Conservation (phyloP, 805 yeast species). For the Saccharomycopsis guyanensis region DNA sequence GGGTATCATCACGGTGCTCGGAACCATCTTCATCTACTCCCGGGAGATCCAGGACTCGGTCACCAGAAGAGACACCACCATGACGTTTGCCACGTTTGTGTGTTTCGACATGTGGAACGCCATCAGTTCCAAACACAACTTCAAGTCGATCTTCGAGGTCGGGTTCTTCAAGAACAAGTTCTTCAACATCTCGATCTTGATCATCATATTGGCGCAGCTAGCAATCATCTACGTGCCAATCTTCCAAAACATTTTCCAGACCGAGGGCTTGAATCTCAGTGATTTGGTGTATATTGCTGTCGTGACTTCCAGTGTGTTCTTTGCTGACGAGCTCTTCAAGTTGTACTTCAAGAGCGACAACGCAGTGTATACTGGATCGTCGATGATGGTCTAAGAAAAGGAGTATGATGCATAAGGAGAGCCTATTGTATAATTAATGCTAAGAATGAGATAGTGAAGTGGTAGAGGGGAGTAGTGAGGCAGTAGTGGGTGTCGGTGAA, state of each 20-base stretch:
- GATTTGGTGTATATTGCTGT: constrained; percentile 59
- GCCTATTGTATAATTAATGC: not conserved
- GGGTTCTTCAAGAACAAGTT: constrained; percentile 74
- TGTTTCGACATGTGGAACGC: constrained; percentile 97
- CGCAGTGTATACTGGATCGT: not conserved
- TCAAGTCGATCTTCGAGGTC: constrained; percentile 74
- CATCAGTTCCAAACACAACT: constrained; percentile 79
- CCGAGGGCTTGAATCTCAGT: constrained; percentile 72
- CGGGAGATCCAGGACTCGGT: constrained; percentile 82
- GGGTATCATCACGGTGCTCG: constrained; percentile 56
- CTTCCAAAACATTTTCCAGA: constrained; percentile 87
- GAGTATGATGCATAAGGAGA: not conserved
- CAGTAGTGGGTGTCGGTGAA: no score
- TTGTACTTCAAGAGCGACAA: constrained; percentile 23
- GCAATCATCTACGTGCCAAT: constrained; percentile 92
- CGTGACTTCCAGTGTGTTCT: constrained; percentile 73
- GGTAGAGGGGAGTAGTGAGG: no score
- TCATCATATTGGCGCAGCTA: constrained; percentile 82
- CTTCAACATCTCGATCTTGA: constrained; percentile 90
- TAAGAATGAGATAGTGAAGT: no score
- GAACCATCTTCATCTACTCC: constrained; percentile 82
- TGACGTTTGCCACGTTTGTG: constrained; percentile 97
- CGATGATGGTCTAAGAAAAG: not conserved
- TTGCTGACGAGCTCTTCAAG: constrained; percentile 80
- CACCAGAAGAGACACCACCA: constrained; percentile 94